Percentiles rank a stretch among this genome's conserved stretches.
Conservation (phyloP, 768 basidiomycete species). For the Pholiota molesta region DNA sequence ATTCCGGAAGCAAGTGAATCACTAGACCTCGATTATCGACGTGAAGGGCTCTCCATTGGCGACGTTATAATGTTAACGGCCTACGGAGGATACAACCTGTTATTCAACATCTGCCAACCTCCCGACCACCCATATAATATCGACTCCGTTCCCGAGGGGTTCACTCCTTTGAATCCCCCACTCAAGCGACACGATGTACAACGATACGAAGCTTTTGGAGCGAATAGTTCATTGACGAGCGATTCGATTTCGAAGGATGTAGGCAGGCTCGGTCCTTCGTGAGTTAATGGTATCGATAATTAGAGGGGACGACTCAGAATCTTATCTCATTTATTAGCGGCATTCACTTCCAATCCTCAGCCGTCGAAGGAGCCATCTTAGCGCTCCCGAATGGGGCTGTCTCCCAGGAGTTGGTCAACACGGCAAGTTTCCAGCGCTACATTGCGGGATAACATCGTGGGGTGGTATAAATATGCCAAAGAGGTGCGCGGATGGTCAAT, state of each 20-base stretch:
- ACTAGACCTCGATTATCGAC: not conserved
- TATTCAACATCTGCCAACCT: not conserved
- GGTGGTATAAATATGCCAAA: constrained; percentile 20
- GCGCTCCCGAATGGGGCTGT: constrained; percentile 15
- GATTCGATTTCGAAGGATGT: not conserved
- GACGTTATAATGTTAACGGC: not conserved
- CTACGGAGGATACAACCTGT: not conserved
- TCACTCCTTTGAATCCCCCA: not conserved
- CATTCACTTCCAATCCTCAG: constrained; percentile 2
- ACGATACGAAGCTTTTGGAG: not conserved
- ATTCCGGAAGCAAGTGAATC: not conserved
- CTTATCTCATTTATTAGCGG: not conserved
- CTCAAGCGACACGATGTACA: not conserved
- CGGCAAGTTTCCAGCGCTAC: constrained; percentile 2
- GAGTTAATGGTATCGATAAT: not conserved
- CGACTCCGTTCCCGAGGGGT: not conserved
- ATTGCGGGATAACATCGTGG: constrained; percentile 4
- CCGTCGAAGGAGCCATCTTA: constrained; percentile 19
- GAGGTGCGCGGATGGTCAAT: constrained; percentile 13
- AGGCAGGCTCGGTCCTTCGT: not conserved
- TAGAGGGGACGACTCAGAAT: not conserved
- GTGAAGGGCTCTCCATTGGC: not conserved
- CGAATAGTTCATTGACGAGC: not conserved
- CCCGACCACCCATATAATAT: not conserved
- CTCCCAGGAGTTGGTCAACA: constrained; percentile 14